phyloP scores from a whole-genome alignment of 2,329 filamentous ascomycete genomes.

The Colletotrichum graminicola region DNA sequence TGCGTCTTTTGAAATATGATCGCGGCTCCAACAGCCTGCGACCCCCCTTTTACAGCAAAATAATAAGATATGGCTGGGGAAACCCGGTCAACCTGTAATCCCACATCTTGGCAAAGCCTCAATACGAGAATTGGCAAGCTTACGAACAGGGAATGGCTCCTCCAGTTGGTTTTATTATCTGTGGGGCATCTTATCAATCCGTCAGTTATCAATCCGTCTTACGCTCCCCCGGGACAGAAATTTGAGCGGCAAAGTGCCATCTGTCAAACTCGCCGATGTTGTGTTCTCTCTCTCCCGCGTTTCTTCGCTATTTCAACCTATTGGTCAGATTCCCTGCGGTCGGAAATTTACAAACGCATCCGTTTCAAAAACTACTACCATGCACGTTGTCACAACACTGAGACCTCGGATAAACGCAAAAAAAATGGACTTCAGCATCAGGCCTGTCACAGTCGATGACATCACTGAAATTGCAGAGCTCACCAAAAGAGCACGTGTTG shows the following conservation, averaged over 20 bases:
- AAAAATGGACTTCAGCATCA: constrained; percentile 40
- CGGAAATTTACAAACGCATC: not conserved
- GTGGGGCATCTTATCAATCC: constrained; percentile 6
- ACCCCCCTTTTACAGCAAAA: not conserved
- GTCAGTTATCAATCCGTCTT: not conserved
- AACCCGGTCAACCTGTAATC: not conserved
- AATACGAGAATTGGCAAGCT: not conserved
- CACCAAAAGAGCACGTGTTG: constrained; percentile 44
- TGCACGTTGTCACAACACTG: not conserved
- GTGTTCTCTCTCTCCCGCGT: not conserved
- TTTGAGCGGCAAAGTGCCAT: not conserved
- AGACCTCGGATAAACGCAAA: not conserved
- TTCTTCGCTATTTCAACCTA: not conserved
- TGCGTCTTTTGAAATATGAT: not conserved
- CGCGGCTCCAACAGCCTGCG: not conserved
- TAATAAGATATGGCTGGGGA: not conserved
- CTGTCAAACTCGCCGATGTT: not conserved
- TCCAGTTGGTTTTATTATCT: not conserved
- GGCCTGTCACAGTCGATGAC: constrained; percentile 40
- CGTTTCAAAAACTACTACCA: not conserved
- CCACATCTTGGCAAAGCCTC: not conserved
- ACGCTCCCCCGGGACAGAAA: not conserved
- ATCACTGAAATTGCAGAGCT: constrained; percentile 45
- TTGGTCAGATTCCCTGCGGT: too few relatives aligned
- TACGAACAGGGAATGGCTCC: not conserved